A percentile compares a stretch with the other conserved stretches of the same genome.
Conservation (phyloP, 2,329 filamentous ascomycete species). For the Hypoxylon sp. region DNA sequence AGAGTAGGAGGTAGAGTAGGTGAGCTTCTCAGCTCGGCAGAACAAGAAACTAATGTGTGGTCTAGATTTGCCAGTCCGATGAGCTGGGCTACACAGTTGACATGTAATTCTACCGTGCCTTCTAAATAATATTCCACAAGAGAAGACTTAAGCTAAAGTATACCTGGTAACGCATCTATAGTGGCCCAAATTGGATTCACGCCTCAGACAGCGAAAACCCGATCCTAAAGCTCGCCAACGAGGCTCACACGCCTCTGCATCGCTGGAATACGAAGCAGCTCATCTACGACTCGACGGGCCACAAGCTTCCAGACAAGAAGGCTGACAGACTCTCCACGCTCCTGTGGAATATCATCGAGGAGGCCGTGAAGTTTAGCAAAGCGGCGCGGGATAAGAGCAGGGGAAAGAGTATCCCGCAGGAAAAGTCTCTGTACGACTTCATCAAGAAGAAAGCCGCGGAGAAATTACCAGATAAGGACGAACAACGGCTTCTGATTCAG, state of each 20-base stretch:
- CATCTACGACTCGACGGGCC: slow-evolving; percentile 56
- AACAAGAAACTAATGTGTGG: slow-evolving; percentile 31
- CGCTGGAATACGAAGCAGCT: slow-evolving; percentile 64
- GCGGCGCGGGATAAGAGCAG: slow-evolving; percentile 54
- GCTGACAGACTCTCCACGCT: slow-evolving; percentile 33
- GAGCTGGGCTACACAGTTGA: slow-evolving; percentile 52
- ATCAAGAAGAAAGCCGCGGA: slow-evolving; percentile 65
- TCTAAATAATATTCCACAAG: not conserved
- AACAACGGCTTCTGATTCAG: slow-evolving; percentile 65
- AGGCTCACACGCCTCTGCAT: slow-evolving; percentile 63
- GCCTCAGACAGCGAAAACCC: slow-evolving; percentile 62
- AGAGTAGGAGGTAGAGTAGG: slow-evolving; percentile 68
- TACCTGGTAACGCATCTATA: slow-evolving; percentile 46
- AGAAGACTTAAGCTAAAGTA: not conserved
- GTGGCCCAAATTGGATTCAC: slow-evolving; percentile 72
- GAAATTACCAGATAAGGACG: slow-evolving; percentile 56
- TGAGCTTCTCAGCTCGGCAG: slow-evolving; percentile 11
- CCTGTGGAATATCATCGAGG: slow-evolving; percentile 33
- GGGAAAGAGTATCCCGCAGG: slow-evolving; percentile 63
- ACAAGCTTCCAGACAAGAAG: slow-evolving; percentile 37
- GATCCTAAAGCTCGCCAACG: slow-evolving; percentile 66
- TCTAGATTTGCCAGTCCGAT: slow-evolving; percentile 54
- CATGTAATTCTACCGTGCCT: slow-evolving; percentile 45
- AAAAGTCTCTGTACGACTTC: slow-evolving; percentile 70
- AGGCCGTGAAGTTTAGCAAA: slow-evolving; percentile 65